These are phyloP conservation scores for Camellia oleifera DNA, from an alignment of 179 eudicot species.

Conservation along the genomic window DNA sequence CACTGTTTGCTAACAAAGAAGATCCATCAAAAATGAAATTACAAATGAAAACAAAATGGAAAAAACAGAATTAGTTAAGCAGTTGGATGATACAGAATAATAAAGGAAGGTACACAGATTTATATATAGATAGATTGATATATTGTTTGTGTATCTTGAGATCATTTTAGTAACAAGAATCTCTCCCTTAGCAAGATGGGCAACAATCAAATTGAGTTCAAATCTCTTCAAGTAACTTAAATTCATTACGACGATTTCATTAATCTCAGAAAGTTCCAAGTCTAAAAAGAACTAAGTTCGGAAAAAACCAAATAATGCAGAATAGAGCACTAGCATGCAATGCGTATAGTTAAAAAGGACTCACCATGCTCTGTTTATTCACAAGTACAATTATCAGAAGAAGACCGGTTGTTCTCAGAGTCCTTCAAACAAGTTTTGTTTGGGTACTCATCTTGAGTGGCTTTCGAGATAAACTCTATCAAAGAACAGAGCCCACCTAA, in stretches of 20 bases:
- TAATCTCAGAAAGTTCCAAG: not conserved
- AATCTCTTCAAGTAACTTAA: not conserved
- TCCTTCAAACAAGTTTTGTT: not conserved
- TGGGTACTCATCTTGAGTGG: constrained; percentile 18
- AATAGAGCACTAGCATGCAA: not conserved
- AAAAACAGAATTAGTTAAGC: not conserved
- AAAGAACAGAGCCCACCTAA: constrained; percentile 85
- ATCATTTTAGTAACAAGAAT: not conserved
- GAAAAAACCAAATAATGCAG: not conserved
- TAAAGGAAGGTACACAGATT: too few relatives aligned
- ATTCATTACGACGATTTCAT: not conserved
- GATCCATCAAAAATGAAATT: not conserved
- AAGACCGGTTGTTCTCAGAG: not conserved
- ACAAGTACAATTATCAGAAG: not conserved
- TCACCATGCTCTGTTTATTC: not conserved
- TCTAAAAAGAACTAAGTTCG: not conserved
- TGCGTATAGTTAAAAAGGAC: not conserved
- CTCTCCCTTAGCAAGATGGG: not conserved
- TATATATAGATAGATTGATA: too few relatives aligned
- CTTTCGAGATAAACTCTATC: constrained; percentile 65
- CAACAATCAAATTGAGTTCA: not conserved
- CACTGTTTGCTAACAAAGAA: not conserved
- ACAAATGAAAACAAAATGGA: not conserved
- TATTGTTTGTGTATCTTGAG: too few relatives aligned
- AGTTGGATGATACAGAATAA: not conserved